Conservation (phyloP, 768 basidiomycete species). For the Mycena rebaudengoi region DNA sequence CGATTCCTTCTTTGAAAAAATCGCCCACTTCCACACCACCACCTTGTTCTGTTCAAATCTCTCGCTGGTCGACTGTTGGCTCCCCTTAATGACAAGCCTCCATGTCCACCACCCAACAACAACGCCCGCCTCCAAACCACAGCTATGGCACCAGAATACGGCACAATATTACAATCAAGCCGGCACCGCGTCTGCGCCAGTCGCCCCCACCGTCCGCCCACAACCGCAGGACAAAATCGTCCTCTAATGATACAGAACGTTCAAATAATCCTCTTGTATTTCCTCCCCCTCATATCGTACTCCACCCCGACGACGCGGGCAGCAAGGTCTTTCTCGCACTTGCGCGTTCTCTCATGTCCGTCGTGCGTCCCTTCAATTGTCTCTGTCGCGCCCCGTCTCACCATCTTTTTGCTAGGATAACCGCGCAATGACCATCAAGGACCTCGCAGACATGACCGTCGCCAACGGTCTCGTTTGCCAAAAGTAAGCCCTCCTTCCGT, state of each 20-base stretch:
- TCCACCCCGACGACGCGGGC: conserved; percentile 78
- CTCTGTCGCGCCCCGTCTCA: conserved; percentile 27
- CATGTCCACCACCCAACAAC: conserved; percentile 22
- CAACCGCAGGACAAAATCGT: conserved; percentile 33
- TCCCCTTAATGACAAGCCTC: conserved; percentile 11
- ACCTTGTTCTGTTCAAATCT: not conserved
- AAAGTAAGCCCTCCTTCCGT: conserved; percentile 60
- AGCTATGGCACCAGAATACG: conserved; percentile 65
- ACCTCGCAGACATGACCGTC: conserved; percentile 77
- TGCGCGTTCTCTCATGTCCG: conserved; percentile 75
- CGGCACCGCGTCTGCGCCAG: conserved; percentile 59
- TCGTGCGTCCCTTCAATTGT: conserved; percentile 62
- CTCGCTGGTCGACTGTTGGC: conserved; percentile 37
- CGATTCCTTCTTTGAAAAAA: conserved; percentile 28
- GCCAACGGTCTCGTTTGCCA: conserved; percentile 74
- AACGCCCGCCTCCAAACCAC: conserved; percentile 37
- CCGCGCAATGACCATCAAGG: conserved; percentile 87
- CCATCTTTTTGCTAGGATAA: conserved; percentile 60
- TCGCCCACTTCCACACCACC: conserved; percentile 13
- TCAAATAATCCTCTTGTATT: conserved; percentile 47
- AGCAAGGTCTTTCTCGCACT: conserved; percentile 80
- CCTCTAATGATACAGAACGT: conserved; percentile 26
- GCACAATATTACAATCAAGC: conserved; percentile 60
- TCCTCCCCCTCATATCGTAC: conserved; percentile 68
- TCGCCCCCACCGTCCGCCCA: conserved; percentile 47